Evolutionary conservation across 495 filamentous ascomycete species (phyloP).

Genomic region (Lophiotrema nucula): DNA sequence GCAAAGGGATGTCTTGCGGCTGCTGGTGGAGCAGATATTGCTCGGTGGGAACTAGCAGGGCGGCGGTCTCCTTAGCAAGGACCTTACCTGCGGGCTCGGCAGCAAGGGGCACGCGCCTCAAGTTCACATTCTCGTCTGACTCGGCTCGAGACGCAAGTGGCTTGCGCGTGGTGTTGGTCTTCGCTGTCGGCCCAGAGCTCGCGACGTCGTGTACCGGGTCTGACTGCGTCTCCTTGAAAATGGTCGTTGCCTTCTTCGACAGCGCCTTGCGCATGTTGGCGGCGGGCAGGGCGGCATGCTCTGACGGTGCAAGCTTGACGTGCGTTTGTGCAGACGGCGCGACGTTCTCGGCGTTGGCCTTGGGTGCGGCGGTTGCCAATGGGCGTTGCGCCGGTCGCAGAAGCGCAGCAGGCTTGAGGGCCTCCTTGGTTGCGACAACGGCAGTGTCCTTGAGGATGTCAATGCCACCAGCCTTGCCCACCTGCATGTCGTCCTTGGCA

Average conservation of each 20-base stretch:
- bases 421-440: constrained; percentile 40
- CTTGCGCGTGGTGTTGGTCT: neutral
- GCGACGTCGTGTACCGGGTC: constrained; percentile 6
- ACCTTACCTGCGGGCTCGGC: neutral
- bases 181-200: neutral
- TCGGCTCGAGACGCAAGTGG: neutral
- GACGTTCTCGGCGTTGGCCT: constrained; percentile 9
- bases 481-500: constrained; percentile 47
- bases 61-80: neutral
- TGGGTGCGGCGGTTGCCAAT: constrained; percentile 36
- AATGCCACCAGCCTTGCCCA: constrained; percentile 35
- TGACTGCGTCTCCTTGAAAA: constrained; percentile 61
- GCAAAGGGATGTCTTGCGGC: neutral
- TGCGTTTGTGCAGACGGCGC: constrained; percentile 18
- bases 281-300: constrained; percentile 5
- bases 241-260: constrained; percentile 60
- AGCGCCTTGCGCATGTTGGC: constrained; percentile 44
- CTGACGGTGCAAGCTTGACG: neutral
- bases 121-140: neutral
- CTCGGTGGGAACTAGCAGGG: neutral
- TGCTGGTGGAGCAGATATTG: neutral
- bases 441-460: constrained; percentile 49
- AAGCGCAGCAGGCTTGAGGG: constrained; percentile 50
- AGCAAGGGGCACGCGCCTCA: neutral
- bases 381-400: constrained; percentile 67